These are phyloP conservation scores for Citrus inodora DNA, from an alignment of 345 rosid genomes.

Conservation along the genomic window DNA sequence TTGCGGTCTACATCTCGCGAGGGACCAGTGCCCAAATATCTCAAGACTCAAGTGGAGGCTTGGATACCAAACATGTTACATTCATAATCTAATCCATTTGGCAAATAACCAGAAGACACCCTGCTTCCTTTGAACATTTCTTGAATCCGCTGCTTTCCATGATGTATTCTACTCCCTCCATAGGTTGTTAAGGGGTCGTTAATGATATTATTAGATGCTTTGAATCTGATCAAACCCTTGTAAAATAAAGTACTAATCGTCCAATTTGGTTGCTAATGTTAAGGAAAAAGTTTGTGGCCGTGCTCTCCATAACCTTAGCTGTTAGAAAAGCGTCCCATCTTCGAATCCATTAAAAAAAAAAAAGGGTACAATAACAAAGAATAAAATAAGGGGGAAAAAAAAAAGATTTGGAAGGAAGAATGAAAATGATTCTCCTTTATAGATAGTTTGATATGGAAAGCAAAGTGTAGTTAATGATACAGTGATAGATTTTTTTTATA, in stretches of 20 bases:
- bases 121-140: too few species aligned
- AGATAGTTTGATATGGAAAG: too few species aligned
- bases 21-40: neutral
- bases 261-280: neutral
- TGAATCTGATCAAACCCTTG: neutral
- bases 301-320: neutral
- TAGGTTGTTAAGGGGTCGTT: neutral
- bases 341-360: neutral
- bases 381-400: neutral
- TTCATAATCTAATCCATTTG: neutral
- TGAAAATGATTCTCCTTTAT: neutral
- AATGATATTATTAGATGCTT: neutral
- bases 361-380: neutral
- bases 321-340: neutral
- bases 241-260: too few species aligned
- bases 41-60: neutral
- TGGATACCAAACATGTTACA: neutral
- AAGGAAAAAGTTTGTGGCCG: too few species aligned
- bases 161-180: too few species aligned
- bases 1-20: neutral
- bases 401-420: neutral
- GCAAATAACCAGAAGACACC: too few species aligned
- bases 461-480: too few species aligned
- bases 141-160: too few species aligned
- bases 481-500: too few species aligned